Conservation (phyloP, 2,329 filamentous ascomycete species). For the Sporothrix brunneoviolacea region DNA sequence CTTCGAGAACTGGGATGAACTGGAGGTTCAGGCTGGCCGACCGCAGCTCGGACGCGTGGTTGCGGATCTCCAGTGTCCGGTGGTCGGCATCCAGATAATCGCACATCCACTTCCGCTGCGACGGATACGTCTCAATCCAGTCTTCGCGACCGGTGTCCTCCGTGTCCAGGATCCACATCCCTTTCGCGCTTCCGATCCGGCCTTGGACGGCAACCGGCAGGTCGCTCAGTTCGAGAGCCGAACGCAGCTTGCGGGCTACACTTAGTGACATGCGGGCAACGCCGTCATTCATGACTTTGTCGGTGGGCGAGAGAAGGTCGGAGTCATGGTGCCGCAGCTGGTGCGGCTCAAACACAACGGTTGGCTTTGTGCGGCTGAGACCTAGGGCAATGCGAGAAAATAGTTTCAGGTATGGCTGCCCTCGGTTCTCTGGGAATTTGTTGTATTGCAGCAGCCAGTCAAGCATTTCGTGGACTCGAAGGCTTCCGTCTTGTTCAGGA, state of each 20-base stretch:
- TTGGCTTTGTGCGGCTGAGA: slow-evolving; percentile 44
- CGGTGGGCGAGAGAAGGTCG: slow-evolving; percentile 34
- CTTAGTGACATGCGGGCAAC: slow-evolving; percentile 58
- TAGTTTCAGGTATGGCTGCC: slow-evolving; percentile 46
- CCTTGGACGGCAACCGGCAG: slow-evolving; percentile 61
- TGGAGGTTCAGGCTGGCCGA: slow-evolving; percentile 58
- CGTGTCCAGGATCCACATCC: slow-evolving; percentile 62
- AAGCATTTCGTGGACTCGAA: slow-evolving; percentile 35
- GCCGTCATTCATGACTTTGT: slow-evolving; percentile 58
- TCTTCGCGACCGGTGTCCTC: slow-evolving; percentile 37
- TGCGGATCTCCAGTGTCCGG: slow-evolving; percentile 59
- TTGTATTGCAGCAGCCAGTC: slow-evolving; percentile 43
- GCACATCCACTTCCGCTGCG: slow-evolving; percentile 62
- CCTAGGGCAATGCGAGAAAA: slow-evolving; percentile 51
- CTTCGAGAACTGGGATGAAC: slow-evolving; percentile 61
- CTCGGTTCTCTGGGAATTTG: slow-evolving; percentile 33
- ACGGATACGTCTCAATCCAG: slow-evolving; percentile 62
- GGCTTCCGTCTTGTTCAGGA: too few relatives aligned
- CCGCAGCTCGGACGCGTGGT: slow-evolving; percentile 38
- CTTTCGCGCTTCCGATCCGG: slow-evolving; percentile 67
- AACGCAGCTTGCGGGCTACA: slow-evolving; percentile 47
- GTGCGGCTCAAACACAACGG: slow-evolving; percentile 36
- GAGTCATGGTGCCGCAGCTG: slow-evolving; percentile 37
- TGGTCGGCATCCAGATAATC: slow-evolving; percentile 42
- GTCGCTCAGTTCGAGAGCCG: slow-evolving; percentile 42